Evolutionary conservation across 345 rosid genomes (phyloP).

Genomic region (Balakata baccata): DNA sequence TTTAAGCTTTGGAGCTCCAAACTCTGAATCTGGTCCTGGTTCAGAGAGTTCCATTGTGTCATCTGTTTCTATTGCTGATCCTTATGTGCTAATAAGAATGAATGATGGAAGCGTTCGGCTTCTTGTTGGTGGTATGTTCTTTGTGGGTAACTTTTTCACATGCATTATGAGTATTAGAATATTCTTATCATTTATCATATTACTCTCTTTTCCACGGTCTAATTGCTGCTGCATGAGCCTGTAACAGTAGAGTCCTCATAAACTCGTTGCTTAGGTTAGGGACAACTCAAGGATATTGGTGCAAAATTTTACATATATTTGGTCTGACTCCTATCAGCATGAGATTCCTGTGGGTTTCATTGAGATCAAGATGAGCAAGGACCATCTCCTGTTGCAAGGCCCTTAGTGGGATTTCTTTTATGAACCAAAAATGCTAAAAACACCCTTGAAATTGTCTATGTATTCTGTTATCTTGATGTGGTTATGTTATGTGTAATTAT

Average conservation of each 20-base stretch:
- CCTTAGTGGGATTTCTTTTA: background rate
- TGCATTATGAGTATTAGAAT: background rate
- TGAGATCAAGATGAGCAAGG: background rate
- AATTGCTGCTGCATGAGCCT: background rate
- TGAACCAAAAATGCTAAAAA: background rate
- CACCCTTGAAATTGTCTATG: background rate
- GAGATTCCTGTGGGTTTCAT: background rate
- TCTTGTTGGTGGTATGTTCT: constrained; percentile 77
- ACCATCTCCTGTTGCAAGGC: background rate
- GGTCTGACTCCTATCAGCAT: background rate
- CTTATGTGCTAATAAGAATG: constrained; percentile 82
- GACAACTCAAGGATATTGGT: background rate
- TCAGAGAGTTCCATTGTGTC: constrained; percentile 64
- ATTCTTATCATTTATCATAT: background rate
- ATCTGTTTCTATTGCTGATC: constrained; percentile 93
- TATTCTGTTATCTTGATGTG: background rate
- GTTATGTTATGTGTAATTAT: background rate
- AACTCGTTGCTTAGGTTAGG: background rate
- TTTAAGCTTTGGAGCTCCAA: constrained; percentile 65
- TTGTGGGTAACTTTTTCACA: background rate
- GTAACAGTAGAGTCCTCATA: background rate
- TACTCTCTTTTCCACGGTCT: background rate
- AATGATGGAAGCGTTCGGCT: constrained; percentile 82
- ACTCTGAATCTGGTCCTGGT: constrained; percentile 61
- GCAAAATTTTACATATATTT: background rate